phyloP scores from a whole-genome alignment of 768 basidiomycete genomes.

The Scleroderma citrinum region DNA sequence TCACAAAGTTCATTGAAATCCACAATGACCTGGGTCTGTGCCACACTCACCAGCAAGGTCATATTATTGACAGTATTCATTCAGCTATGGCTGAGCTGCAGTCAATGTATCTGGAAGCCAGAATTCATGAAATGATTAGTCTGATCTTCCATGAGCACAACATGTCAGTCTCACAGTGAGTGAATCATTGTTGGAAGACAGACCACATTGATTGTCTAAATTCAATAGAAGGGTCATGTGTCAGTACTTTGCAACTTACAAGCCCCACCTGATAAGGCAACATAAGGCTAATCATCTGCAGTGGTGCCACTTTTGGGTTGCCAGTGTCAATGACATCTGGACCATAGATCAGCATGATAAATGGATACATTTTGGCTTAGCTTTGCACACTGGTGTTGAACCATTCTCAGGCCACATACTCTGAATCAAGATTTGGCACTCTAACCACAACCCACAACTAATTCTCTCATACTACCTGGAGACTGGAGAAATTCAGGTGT shows the following conservation, averaged over 20 bases:
- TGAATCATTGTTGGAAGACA: background rate
- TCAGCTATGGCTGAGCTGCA: background rate
- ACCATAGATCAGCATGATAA: slow-evolving; percentile 32
- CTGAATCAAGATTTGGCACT: slow-evolving; percentile 34
- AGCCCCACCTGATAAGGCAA: slow-evolving; percentile 18
- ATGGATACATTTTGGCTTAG: slow-evolving; percentile 35
- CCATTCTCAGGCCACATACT: slow-evolving; percentile 13
- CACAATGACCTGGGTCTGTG: background rate
- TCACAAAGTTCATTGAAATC: background rate
- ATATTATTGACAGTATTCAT: background rate
- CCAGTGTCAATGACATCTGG: slow-evolving; percentile 34
- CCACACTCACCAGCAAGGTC: background rate
- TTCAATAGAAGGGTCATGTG: background rate
- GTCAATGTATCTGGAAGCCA: background rate
- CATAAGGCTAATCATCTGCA: slow-evolving; percentile 18
- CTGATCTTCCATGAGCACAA: slow-evolving; percentile 4
- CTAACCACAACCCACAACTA: slow-evolving; percentile 32
- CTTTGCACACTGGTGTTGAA: slow-evolving; percentile 19
- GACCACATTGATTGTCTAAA: background rate
- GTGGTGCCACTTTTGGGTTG: slow-evolving; percentile 30
- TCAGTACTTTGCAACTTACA: background rate
- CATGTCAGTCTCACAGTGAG: background rate
- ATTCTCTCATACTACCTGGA: slow-evolving; percentile 33
- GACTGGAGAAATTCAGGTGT: slow-evolving; percentile 15
- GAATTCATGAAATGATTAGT: background rate